These are phyloP conservation scores for Bryopsis sp. DNA, from an alignment of 139 green algal genomes.

Conservation along the genomic window DNA sequence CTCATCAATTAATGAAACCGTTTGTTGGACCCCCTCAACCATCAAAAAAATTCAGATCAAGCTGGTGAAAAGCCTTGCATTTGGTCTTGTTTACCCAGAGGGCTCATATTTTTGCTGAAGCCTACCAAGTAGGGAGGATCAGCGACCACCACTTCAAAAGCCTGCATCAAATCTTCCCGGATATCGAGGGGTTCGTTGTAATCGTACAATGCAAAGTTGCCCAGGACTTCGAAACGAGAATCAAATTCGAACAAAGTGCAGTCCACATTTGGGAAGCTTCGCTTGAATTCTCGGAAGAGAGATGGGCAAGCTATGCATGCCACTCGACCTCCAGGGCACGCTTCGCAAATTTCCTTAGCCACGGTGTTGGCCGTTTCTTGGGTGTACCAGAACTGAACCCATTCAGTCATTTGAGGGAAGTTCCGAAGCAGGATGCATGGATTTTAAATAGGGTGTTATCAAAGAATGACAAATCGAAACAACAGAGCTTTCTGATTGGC, in stretches of 20 bases:
- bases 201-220: constrained; percentile 36
- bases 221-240: constrained; percentile 30
- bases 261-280: not conserved
- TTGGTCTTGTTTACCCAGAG: no score
- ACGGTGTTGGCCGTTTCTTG: constrained; percentile 23
- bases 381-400: constrained; percentile 45
- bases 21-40: no score
- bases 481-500: no score
- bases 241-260: constrained; percentile 38
- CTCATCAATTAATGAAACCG: not conserved
- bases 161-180: constrained; percentile 19
- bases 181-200: constrained; percentile 30
- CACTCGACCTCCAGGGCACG: constrained; percentile 13
- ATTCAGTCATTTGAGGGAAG: not conserved
- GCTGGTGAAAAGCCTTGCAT: not conserved
- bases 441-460: no score
- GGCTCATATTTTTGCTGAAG: no score
- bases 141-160: constrained; percentile 37
- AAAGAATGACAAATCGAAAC: no score
- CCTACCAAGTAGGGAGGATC: constrained; percentile 42
- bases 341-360: constrained; percentile 21
- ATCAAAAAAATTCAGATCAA: no score
- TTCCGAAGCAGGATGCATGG: not conserved
- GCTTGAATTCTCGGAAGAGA: constrained; percentile 29
- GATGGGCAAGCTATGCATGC: constrained; percentile 40